Base-by-base conservation (phyloP, 352 stramenopile species). In the Phytophthora syringae region DNA sequence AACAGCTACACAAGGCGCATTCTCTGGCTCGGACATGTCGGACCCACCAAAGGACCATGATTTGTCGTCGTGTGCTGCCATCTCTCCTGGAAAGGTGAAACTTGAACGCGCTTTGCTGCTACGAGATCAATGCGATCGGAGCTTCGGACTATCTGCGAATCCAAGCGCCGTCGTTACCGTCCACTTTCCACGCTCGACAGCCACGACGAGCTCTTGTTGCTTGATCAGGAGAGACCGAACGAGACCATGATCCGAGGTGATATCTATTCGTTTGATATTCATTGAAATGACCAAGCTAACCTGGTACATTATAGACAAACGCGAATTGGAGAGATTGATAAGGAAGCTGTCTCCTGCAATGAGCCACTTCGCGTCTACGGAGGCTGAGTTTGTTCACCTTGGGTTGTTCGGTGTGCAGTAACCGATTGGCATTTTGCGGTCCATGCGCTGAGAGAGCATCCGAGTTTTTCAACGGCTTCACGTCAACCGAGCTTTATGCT, bases 401-500 rank as follows among this genome's bases (percentile, higher is more conserved):
- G 58, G 47, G 48, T 11, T 92, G 84, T 52, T 67, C 55, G 20
- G 54, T 74, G n/a, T 93, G 84, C 61, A 78, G 73, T 47, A 71
- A 72, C 22, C 84, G 84, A 48, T 55, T 80, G 32, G 71, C 71
- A 5, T 91, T 90, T 73, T 93, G 84, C 25, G 11, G 48, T n/a
- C 36, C 64, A 2, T 93, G 84, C 59, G 63, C 74, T 2, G 61
- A 67, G 20, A 80, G 77, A 21, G 72, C 82, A 16, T 76, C 69
- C 65, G 84, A 90, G 56, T 93, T 87, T 70, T 91, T 91, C 47
- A 73, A 64, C 5, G 79, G 78, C 5, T 87, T 85, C 65, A 76
- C 82, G 7, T 63, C 61, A 12, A 7, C 69, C 0, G 84, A 93
- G 64, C 68, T 93, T 36, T 67, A 82, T 24, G 58, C 67, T 18